These are phyloP conservation scores for Fusarium sacchari DNA, from an alignment of 2,329 filamentous ascomycete species.

Conservation along the genomic window DNA sequence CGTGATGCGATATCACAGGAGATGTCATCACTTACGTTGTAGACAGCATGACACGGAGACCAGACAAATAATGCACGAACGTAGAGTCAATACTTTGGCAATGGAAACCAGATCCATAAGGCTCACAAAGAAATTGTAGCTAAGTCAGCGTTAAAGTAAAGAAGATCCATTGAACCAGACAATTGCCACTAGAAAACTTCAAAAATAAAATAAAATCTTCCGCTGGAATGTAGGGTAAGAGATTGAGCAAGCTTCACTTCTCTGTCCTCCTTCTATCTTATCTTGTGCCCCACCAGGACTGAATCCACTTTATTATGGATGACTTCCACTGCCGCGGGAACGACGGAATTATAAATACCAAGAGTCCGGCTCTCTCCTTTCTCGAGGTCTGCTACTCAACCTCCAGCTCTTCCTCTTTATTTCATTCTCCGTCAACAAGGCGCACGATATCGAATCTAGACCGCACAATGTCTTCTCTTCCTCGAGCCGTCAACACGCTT, in stretches of 20 bases:
- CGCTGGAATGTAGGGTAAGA: background rate
- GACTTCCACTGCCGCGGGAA: background rate
- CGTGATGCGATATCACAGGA: fast-evolving
- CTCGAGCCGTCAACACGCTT: fast-evolving
- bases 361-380: no score
- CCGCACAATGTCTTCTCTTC: no score
- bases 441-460: background rate
- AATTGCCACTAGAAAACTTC: fast-evolving
- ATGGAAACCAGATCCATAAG: fast-evolving
- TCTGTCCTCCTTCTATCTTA: background rate
- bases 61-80: fast-evolving
- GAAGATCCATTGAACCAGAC: fast-evolving
- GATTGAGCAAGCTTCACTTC: background rate
- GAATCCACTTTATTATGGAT: background rate
- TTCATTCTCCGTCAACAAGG: fast-evolving
- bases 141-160: fast-evolving
- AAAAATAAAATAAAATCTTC: no score
- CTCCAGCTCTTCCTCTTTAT: background rate
- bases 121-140: fast-evolving
- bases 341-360: background rate
- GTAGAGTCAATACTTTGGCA: no score
- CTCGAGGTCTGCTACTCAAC: fast-evolving
- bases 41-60: fast-evolving
- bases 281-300: background rate
- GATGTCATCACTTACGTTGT: fast-evolving